These are phyloP conservation scores for Flaveria trinervia DNA, from an alignment of 129 eudicot species.

Conservation along the genomic window DNA sequence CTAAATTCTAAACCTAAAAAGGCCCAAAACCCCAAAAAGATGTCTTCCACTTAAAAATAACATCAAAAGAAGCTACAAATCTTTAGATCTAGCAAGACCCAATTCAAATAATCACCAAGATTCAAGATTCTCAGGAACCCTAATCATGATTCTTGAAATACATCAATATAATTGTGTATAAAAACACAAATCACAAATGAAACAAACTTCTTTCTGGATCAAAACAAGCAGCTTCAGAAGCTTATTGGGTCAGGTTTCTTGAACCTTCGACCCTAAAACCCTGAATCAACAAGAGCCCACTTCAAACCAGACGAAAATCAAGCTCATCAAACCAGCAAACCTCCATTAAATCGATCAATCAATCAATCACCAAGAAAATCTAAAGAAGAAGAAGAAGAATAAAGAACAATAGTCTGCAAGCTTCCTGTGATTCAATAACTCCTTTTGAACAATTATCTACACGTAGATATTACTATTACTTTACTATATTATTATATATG, in stretches of 20 bases:
- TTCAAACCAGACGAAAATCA: conserved; percentile 32
- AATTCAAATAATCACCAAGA: conserved; percentile 19
- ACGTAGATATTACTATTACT: not conserved
- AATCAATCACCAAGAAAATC: not conserved
- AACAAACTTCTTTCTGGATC: conserved; percentile 28
- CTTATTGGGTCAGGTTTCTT: conserved; percentile 21
- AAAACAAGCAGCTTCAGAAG: conserved; percentile 14
- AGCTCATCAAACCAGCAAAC: conserved; percentile 32
- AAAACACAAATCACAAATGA: not conserved
- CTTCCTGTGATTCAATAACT: conserved; percentile 36
- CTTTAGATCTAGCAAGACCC: conserved; percentile 32
- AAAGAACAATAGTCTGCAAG: conserved; percentile 30
- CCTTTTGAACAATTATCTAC: conserved; percentile 32
- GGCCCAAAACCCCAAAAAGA: not conserved
- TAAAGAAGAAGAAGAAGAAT: not conserved
- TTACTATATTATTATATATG: not conserved
- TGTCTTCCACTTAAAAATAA: not conserved
- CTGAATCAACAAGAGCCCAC: conserved; percentile 15
- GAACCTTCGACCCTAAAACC: conserved; percentile 34
- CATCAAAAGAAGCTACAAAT: conserved; percentile 17
- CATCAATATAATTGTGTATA: too few relatives aligned
- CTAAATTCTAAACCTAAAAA: conserved; percentile 3
- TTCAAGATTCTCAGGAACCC: conserved; percentile 17
- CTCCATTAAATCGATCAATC: conserved; percentile 28
- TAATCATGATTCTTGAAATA: conserved; percentile 3